Base-by-base conservation (phyloP, 352 stramenopile species). In the Aphanomyces cochlioides region DNA sequence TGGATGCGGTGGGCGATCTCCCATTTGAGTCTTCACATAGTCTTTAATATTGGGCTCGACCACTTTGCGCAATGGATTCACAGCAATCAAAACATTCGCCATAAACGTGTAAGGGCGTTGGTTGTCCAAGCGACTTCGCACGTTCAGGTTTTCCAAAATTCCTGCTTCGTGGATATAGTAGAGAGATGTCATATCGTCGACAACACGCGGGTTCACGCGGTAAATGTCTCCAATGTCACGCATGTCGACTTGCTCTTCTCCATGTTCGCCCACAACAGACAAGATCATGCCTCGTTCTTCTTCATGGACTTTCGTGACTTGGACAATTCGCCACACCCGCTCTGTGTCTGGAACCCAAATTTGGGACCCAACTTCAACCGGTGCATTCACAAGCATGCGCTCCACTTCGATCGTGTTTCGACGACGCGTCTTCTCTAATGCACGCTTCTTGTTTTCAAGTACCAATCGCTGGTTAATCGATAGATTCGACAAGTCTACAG, bases 61-160 rank as follows among this genome's bases (percentile, higher is more conserved):
- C 56, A 96, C 73, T 12, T 87, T 78, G 43, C 90, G 89, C 73
- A 97, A 79, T 72, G 90, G 91, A 77, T 97, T 97, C 10, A 97
- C 88, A 4, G 88, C 89, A 69, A 97, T 96, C 47, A 97, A 80
- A 70, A 97, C 89, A 65, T 95, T 97, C 68, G 89, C 87, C 91
- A 97, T 97, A 77, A 96, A 97, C 50, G 90, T 97, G 78, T 97
- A 97, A 37, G 91, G 90, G 67, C 89, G 89, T 72, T 95, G 85
- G 47, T 89, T 84, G 56, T 96, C 83, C 66, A 96, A 80, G 73
- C 88, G 89, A 74, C 95, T 94, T 47, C 95, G 87, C 59, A 92
- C 81, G 61, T 96, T 93, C 47, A 99, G 75, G 78, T 98, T 98
- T 77, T 98, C 96, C 48, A 98, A 75, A 72, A 99, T 95, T 28